phyloP scores from a whole-genome alignment of 805 yeast species.

The Sugiyamaella valdiviana region DNA sequence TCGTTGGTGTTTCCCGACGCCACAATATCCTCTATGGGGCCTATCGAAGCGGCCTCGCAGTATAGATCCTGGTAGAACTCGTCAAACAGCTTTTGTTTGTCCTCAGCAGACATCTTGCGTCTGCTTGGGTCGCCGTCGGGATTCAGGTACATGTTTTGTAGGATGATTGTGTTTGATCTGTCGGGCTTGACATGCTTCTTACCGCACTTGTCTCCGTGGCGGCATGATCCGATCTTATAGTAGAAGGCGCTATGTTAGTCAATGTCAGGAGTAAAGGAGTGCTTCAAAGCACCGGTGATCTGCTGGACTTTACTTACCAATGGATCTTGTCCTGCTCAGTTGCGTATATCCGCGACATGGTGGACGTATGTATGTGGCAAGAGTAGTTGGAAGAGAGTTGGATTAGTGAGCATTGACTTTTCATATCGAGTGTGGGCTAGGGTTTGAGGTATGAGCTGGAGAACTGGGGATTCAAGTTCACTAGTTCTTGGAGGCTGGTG shows the following conservation, averaged over 20 bases:
- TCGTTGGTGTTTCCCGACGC: constrained; percentile 72
- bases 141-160: constrained; percentile 58
- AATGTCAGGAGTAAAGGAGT: not conserved
- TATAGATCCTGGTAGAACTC: constrained; percentile 68
- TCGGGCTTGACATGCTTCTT: constrained; percentile 61
- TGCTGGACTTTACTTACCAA: constrained; percentile 25
- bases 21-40: constrained; percentile 53
- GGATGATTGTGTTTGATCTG: constrained; percentile 56
- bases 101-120: constrained; percentile 29
- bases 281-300: not conserved
- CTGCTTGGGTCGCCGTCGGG: constrained; percentile 40
- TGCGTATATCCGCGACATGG: constrained; percentile 25
- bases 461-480: too few relatives aligned
- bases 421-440: too few relatives aligned
- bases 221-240: constrained; percentile 81
- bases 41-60: constrained; percentile 47
- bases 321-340: constrained; percentile 35
- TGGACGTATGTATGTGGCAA: constrained; percentile 19
- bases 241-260: constrained; percentile 42
- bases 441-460: too few relatives aligned
- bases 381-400: not conserved
- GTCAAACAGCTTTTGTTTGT: constrained; percentile 46
- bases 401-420: not conserved
- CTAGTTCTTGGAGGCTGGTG: too few relatives aligned
- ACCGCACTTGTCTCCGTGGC: constrained; percentile 87